Evolutionary conservation across 1,139 yeast genomes (phyloP).

Genomic region (Yamadazyma aaseri): DNA sequence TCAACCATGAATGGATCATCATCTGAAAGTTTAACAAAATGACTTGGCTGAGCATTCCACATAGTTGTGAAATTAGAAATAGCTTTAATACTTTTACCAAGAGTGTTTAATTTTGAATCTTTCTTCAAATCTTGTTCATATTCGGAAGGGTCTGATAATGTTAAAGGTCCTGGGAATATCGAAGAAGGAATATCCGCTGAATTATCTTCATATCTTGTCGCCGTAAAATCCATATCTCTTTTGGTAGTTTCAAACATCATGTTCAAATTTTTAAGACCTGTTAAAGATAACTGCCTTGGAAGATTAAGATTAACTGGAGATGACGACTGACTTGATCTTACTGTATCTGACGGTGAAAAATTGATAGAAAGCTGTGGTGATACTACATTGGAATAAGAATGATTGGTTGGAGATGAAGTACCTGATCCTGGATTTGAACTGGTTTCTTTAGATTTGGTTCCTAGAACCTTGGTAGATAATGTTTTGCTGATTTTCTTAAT

Average conservation of each 20-base stretch:
- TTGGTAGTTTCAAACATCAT: slow-evolving; percentile 35
- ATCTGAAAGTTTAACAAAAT: slow-evolving; percentile 42
- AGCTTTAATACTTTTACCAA: slow-evolving; percentile 31
- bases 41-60: slow-evolving; percentile 66
- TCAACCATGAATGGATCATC: slow-evolving; percentile 46
- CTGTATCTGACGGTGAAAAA: slow-evolving; percentile 8
- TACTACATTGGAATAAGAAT: not conserved
- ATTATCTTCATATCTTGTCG: slow-evolving; percentile 21
- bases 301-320: slow-evolving; percentile 22
- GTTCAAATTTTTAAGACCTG: slow-evolving; percentile 30
- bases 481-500: slow-evolving; percentile 14
- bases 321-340: slow-evolving; percentile 7
- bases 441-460: not conserved
- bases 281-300: slow-evolving; percentile 31
- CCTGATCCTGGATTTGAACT: not conserved
- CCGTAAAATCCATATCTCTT: slow-evolving; percentile 24
- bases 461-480: slow-evolving; percentile 11
- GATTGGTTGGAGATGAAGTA: not conserved
- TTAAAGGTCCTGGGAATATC: slow-evolving; percentile 25
- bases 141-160: slow-evolving; percentile 30
- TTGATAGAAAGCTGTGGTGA: slow-evolving; percentile 7
- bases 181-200: slow-evolving; percentile 1
- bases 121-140: slow-evolving; percentile 15
- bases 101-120: slow-evolving; percentile 18
- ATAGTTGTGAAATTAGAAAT: slow-evolving; percentile 45